Base-by-base conservation (phyloP, 2,329 filamentous ascomycete genomes). In the Pezicula radicicola region DNA sequence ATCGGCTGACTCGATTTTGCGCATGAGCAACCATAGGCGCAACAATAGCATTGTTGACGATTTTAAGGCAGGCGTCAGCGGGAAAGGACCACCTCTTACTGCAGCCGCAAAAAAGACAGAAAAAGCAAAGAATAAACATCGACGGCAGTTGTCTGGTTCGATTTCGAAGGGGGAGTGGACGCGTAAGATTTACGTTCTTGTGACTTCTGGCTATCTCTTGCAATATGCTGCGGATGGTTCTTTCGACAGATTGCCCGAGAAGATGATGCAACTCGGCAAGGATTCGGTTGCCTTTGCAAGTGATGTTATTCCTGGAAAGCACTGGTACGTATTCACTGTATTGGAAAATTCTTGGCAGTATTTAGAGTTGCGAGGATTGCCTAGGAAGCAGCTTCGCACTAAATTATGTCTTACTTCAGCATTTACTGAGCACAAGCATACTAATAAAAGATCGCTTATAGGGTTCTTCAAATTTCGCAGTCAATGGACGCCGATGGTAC, bases 271-370 rank as follows among this genome's bases (percentile, higher is more conserved):
- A 46, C 72, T 94, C 4, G 81, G 83, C n/a, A 84, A 83, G 56
- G 80, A 88, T 45, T 92, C 89, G 3, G 88, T 87, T 10, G 89
- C 88, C 5, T 93, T 91, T 67, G 89, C 86, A 1, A 91, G 84
- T 59, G 89, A 94, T 65, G 75, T 88, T 13, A 90, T 93, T 50
- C 87, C 88, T 3, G 89, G 89, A 6, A 83, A 83, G 54, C 88
- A 91, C 62, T 92, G 88, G 30, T 33, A 13, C 30, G 30, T 33
- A 33, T 33, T 33, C 30, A 33, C 30, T 25, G 5, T 25, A 25
- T 4, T 33, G 10, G 30, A 33, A 3, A 13, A 33, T 33, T 13
- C 30, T 33, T 33, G 30, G 12, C 30, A 13, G 4, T 3, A 10
- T 33, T 33, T 33, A 33, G 30, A 13, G 30, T 10, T 13, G 30